Evolutionary conservation across 108 stramenopile genomes (phyloP), one percentile per base, ranked within the genome.

Genomic region (Cyclotella cryptica): DNA sequence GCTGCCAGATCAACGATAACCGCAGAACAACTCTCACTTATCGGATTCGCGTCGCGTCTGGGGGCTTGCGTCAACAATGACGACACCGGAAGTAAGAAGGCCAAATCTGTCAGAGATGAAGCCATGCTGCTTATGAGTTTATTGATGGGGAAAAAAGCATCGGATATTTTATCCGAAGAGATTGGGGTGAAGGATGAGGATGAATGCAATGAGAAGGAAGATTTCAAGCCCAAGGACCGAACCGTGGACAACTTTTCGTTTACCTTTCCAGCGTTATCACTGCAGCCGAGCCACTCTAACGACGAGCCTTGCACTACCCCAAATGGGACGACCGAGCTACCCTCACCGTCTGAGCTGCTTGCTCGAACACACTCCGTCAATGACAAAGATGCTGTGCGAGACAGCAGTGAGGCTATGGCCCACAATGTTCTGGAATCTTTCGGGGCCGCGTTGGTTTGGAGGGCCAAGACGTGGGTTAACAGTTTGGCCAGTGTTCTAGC

Each of bases 61-160:
- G 86, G 86, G 14, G 69, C 90, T 8, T 76, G 67, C 26, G 75
- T 87, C 49, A 77, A 62, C 57, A 84, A 79, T 79, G 80, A 84
- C 71, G 84, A 84, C 73, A 52, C 76, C 21, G 82, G 84, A 54
- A 86, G 83, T 59, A 76, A 72, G 22, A 84, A 87, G 51, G 72
- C 55, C 30, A 79, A 59, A 46, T 74, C 81, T 7, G 87, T 90
- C 30, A 87, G 89, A 21, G 72, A 87, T 10, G 90, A 94, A 52
- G 93, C 93, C 45, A 82, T 85, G 80, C 85, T 94, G 12, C 81
- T 94, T 14, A 94, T 94, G 93, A 94, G 90, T 66, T 62, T 94
- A 44, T 81, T 87, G 66, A 81, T 69, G 69, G 80, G 80, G 44
- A 74, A 75, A 22, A 81, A 81, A 66, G 80, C 74, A 10, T 63